These are phyloP conservation scores for Coemansia sp. DNA, from an alignment of 192 early-diverging fungal species.

Conservation along the genomic window DNA sequence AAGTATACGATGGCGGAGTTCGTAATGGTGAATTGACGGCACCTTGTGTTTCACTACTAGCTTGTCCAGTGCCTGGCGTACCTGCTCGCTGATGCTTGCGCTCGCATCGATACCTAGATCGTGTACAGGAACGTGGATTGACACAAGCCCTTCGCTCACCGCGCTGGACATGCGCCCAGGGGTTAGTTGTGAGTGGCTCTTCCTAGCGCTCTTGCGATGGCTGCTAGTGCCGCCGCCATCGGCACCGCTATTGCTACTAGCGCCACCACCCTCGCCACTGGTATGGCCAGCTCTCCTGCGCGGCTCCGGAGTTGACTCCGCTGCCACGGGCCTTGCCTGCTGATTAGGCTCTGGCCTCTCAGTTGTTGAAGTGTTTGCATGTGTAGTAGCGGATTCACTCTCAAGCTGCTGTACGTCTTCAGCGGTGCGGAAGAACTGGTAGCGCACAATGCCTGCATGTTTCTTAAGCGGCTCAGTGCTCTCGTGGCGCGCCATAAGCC, in stretches of 20 bases:
- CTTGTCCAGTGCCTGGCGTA: constrained; percentile 56
- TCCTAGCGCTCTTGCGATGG: constrained; percentile 15
- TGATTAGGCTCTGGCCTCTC: background rate
- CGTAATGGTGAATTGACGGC: constrained; percentile 70
- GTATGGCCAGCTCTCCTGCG: background rate
- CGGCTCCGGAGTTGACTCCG: background rate
- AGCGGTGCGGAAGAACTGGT: constrained; percentile 50
- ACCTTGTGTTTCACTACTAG: constrained; percentile 69
- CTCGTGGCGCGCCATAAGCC: constrained; percentile 24
- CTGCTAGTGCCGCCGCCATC: constrained; percentile 6
- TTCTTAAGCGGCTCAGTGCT: constrained; percentile 17
- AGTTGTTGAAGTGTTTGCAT: background rate
- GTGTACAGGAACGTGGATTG: constrained; percentile 57
- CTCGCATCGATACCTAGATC: constrained; percentile 15
- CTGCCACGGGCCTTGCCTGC: background rate
- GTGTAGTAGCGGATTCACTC: constrained; percentile 4
- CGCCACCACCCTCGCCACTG: background rate
- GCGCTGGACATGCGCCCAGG: constrained; percentile 1
- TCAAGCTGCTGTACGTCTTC: constrained; percentile 46
- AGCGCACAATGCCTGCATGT: constrained; percentile 31
- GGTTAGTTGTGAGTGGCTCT: constrained; percentile 9
- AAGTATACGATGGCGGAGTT: constrained; percentile 77
- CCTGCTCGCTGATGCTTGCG: constrained; percentile 38
- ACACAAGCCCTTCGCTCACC: constrained; percentile 33
- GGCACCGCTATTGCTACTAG: constrained; percentile 1